Evolutionary conservation across 257 asterid genomes (phyloP), one percentile per base, ranked within the genome.

Genomic region (Misopates orontium): DNA sequence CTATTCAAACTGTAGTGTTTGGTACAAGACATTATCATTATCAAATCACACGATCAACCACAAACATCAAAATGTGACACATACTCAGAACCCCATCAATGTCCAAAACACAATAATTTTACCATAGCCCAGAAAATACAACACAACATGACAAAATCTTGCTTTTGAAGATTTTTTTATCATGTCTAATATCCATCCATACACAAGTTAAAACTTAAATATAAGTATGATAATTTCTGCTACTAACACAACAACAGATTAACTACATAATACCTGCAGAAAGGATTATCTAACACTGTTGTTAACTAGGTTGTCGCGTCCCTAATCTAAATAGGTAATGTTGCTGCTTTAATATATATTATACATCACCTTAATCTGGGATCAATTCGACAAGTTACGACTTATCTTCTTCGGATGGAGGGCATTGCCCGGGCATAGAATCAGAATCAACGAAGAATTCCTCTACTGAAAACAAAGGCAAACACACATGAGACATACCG

Each of bases 361-460:
- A 69, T 60, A 69, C 82, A 73, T 71, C 70, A 58, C 64, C 80
- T 75, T 73, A 64, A 71, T 65, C 71, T 62, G 71, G 73, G 59
- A 78, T 75, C 71, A 61, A 47, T 36, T 62, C 32, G 58, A 61
- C 61, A 53, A 54, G 66, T 87, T 85, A 82, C 12, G 94, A 70
- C 73, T 78, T 85, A 74, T 92, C 97, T 75, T 93, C 98, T 62
- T 89, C 97, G 2, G 98, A 81, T 54, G 80, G 94, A 31, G 75
- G 79, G 73, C 96, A 73, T 56, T 80, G 95, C 56, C 86, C 96
- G 2, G 92, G 91, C 47, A 80, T 73, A 1, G 96, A 80, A 75
- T 90, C 97, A 8, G 96, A 81, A 70, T 90, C 97, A 39, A 87
- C 97, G 31, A 93, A 89, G 85, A 93, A 93, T 82, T 93, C 99